These are phyloP conservation scores for Melocanna baccifera DNA, from an alignment of 176 grass and related monocot species.

Conservation along the genomic window DNA sequence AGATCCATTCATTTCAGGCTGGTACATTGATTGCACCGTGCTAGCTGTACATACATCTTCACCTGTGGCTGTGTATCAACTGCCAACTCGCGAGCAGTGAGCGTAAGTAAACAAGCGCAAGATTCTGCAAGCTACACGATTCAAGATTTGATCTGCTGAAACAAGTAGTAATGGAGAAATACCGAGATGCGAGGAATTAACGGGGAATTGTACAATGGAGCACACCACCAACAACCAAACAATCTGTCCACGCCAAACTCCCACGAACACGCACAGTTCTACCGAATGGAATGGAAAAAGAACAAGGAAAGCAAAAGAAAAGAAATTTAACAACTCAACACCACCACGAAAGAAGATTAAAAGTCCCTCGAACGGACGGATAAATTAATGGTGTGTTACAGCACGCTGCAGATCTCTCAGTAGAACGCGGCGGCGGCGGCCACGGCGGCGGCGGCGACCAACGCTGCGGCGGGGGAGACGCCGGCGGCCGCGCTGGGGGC, in stretches of 20 bases:
- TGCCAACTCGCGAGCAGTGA: not conserved
- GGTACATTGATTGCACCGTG: not conserved
- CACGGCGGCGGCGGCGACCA: conserved; percentile 30
- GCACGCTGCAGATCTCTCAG: conserved; percentile 24
- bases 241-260: conserved; percentile 45
- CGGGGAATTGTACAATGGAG: conserved; percentile 34
- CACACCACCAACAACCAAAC: conserved; percentile 32
- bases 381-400: conserved; percentile 35
- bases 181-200: conserved; percentile 8
- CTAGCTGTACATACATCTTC: not conserved
- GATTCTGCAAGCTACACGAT: not conserved
- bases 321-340: conserved; percentile 18
- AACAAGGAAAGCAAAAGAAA: not conserved
- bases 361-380: conserved; percentile 18
- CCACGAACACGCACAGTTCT: conserved; percentile 13
- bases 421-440: conserved; percentile 47
- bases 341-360: not conserved
- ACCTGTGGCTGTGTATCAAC: not conserved
- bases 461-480: conserved; percentile 40
- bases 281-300: conserved; percentile 34
- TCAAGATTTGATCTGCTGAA: not conserved
- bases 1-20: conserved; percentile 18
- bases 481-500: conserved; percentile 31
- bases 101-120: not conserved
- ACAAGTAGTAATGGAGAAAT: not conserved